These are phyloP conservation scores for Hanseniaspora nectarophila DNA, from an alignment of 805 yeast species.

Conservation along the genomic window DNA sequence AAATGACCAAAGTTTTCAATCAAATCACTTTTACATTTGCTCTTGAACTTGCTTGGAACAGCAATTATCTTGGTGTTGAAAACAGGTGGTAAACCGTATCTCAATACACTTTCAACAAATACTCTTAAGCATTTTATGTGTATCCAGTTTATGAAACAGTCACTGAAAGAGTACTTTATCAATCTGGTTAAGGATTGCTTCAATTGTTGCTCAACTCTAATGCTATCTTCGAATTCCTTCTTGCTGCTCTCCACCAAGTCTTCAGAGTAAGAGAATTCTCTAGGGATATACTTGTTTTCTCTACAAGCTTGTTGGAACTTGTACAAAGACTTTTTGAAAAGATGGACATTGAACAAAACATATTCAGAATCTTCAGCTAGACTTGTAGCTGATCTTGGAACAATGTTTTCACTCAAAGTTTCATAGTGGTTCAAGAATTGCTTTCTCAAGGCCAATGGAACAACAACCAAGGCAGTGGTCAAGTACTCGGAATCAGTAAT, in stretches of 20 bases:
- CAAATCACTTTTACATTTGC: constrained; percentile 57
- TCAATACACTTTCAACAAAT: constrained; percentile 83
- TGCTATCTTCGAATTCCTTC: constrained; percentile 66
- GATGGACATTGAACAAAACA: constrained; percentile 59
- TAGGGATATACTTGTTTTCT: constrained; percentile 80
- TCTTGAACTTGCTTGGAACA: constrained; percentile 36
- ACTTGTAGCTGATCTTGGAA: constrained; percentile 74
- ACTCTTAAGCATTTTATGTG: constrained; percentile 79
- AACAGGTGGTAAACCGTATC: constrained; percentile 94
- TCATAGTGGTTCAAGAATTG: constrained; percentile 66
- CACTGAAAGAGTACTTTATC: constrained; percentile 80
- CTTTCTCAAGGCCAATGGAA: constrained; percentile 52
- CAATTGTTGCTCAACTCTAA: constrained; percentile 58
- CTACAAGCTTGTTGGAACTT: constrained; percentile 62
- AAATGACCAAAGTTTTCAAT: constrained; percentile 71
- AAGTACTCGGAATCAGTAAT: constrained; percentile 78
- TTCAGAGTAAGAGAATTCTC: constrained; percentile 83
- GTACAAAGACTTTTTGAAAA: constrained; percentile 68
- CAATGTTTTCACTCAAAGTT: constrained; percentile 64
- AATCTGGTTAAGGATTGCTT: constrained; percentile 70
- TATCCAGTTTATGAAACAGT: constrained; percentile 73
- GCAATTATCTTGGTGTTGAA: constrained; percentile 46
- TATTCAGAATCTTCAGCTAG: constrained; percentile 66
- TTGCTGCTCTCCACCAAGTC: constrained; percentile 58
- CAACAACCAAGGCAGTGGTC: constrained; percentile 75